Base-by-base conservation (phyloP, 345 rosid genomes). In the Syzygium jambos region DNA sequence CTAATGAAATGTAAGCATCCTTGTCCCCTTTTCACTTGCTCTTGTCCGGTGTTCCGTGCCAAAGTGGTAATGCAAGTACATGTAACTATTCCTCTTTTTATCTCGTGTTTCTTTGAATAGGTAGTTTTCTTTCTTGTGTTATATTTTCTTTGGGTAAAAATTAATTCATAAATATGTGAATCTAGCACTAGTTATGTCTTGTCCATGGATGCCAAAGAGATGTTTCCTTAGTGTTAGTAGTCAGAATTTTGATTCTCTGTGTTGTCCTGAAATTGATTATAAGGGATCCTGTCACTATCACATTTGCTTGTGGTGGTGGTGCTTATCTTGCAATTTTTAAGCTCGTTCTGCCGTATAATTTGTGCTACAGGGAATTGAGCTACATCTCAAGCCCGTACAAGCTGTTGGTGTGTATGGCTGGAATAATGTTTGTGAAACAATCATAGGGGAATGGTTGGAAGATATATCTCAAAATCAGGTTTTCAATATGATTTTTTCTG, bases 401-500 rank as follows among this genome's bases (percentile, higher is more conserved):
- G 96, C 98, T 86, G 94, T 92, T 90, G 99, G 98, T 61, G 90
- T 95, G 59, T 97, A 95, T 86, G 99, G 99, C 52, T 97, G 98
- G 98, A 93, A 92, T 34, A 92, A 91, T 87, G 95, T 95, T 59
- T 95, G 96, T 89, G 99, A 97, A 90, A 95, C 96, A 90, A 91
- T 96, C 86, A 59, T 94, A 27, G 98, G 96, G 88, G 96, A 96
- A 88, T 97, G 99, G 99, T 90, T 97, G 94, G 98, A 95, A 92
- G 99, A 97, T 93, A 89, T 97, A 87, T 97, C 98, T 77, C 98
- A 95, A 90, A 96, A 96, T 94, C 99, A 97, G 98, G 99, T 97
- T 87, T 55, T 85, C 25, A 34, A 25, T 29, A 77, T 53, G 27
- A 59, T 61, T 86, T 84, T 34, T 52, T 82, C 8, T 73, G 17